A percentile compares a stretch with the other conserved stretches of the same genome.
These are phyloP conservation scores for Zalaria obscura DNA, from an alignment of 2,329 filamentous ascomycete species.

Conservation along the genomic window DNA sequence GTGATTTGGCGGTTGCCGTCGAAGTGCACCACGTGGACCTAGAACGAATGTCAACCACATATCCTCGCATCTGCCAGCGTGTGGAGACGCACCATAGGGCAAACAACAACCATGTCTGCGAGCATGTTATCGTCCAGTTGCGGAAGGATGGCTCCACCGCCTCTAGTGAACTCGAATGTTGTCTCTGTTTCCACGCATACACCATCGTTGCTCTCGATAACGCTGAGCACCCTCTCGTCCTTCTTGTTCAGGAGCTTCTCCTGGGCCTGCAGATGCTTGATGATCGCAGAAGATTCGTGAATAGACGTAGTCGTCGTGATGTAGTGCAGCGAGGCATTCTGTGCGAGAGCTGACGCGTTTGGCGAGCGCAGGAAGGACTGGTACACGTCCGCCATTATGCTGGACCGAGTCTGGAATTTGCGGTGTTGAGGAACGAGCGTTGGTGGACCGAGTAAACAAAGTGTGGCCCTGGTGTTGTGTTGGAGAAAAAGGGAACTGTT, in stretches of 20 bases:
- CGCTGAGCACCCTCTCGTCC: slow-evolving; percentile 59
- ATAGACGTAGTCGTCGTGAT: slow-evolving; percentile 74
- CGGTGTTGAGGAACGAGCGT: too few relatives aligned
- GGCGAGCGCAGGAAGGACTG: slow-evolving; percentile 30
- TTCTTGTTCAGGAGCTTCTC: slow-evolving; percentile 69
- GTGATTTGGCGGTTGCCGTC: slow-evolving; percentile 62
- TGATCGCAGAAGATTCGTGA: slow-evolving; percentile 56
- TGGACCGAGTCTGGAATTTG: not conserved
- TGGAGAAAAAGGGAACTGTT: too few relatives aligned
- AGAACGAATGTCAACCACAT: not conserved
- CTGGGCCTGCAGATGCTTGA: slow-evolving; percentile 65
- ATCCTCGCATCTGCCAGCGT: not conserved
- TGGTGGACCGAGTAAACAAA: too few relatives aligned
- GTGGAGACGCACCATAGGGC: slow-evolving; percentile 60
- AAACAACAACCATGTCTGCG: slow-evolving; percentile 60
- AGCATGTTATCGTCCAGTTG: slow-evolving; percentile 90
- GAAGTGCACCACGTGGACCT: slow-evolving; percentile 80
- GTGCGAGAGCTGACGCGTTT: slow-evolving; percentile 26
- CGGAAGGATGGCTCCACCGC: slow-evolving; percentile 77
- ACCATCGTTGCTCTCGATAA: slow-evolving; percentile 55
- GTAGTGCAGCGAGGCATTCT: slow-evolving; percentile 50
- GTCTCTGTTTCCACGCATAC: slow-evolving; percentile 71
- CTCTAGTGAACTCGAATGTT: slow-evolving; percentile 63
- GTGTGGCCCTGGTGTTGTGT: too few relatives aligned
- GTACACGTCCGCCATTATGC: slow-evolving; percentile 27